These are phyloP conservation scores for Aspergillus ochraceoroseus DNA, from an alignment of 2,329 filamentous ascomycete genomes.

Conservation along the genomic window DNA sequence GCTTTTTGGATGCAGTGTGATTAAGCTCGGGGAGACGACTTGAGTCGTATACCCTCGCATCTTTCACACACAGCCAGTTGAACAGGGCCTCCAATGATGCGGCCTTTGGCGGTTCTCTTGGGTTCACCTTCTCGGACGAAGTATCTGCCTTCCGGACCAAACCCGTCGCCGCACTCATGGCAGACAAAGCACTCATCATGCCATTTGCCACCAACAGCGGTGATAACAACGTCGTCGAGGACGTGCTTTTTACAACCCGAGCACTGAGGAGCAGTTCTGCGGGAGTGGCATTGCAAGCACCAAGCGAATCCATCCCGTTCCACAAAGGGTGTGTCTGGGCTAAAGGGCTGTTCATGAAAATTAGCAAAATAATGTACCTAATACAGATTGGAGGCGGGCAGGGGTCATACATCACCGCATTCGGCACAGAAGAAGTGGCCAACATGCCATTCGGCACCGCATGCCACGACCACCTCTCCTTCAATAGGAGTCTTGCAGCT, in stretches of 20 bases:
- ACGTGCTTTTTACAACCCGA: slow-evolving; percentile 77
- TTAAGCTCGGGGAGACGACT: slow-evolving; percentile 44
- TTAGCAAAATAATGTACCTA: slow-evolving; percentile 15
- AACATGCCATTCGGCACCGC: slow-evolving; percentile 92
- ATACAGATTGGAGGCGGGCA: background rate
- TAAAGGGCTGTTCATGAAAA: slow-evolving; percentile 48
- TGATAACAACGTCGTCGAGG: slow-evolving; percentile 82
- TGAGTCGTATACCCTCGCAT: slow-evolving; percentile 59
- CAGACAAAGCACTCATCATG: slow-evolving; percentile 90
- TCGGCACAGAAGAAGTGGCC: slow-evolving; percentile 99
- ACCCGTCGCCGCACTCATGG: slow-evolving; percentile 57
- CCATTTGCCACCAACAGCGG: slow-evolving; percentile 87
- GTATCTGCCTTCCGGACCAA: slow-evolving; percentile 57
- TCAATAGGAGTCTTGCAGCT: slow-evolving; percentile 96
- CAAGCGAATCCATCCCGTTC: slow-evolving; percentile 98
- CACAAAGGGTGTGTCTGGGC: slow-evolving; percentile 69
- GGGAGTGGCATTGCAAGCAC: slow-evolving; percentile 90
- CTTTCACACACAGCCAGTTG: slow-evolving; percentile 58
- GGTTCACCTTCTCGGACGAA: slow-evolving; percentile 56
- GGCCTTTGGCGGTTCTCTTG: slow-evolving; percentile 43
- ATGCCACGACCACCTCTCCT: slow-evolving; percentile 87
- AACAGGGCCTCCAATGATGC: slow-evolving; percentile 46
- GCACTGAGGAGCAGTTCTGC: slow-evolving; percentile 85
- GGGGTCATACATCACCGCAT: slow-evolving; percentile 67
- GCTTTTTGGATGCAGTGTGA: too few relatives aligned